A percentile compares a stretch with the other conserved stretches of the same genome.
These are phyloP conservation scores for Pythium aristosporum DNA, from an alignment of 352 stramenopile genomes.

Conservation along the genomic window DNA sequence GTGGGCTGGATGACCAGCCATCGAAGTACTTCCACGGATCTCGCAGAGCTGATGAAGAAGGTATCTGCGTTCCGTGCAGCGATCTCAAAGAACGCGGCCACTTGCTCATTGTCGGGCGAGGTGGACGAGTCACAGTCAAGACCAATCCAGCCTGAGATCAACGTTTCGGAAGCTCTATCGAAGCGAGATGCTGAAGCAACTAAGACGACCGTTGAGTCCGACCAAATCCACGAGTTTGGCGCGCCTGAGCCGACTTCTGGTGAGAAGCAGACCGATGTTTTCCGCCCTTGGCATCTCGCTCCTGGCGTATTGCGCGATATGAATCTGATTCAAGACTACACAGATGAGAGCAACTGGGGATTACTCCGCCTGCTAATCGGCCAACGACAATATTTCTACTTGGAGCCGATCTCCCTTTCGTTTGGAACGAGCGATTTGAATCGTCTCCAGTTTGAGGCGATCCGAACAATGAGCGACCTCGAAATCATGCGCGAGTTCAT, in stretches of 20 bases:
- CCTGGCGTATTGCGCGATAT: constrained; percentile 59
- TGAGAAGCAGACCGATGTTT: constrained; percentile 20
- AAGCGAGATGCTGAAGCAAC: constrained; percentile 3
- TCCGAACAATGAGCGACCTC: constrained; percentile 22
- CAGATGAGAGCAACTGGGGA: constrained; percentile 56
- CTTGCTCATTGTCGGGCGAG: background rate
- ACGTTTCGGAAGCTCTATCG: background rate
- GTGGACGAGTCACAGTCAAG: background rate
- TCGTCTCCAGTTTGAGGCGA: constrained; percentile 13
- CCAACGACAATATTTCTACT: constrained; percentile 78
- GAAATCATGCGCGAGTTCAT: constrained; percentile 21
- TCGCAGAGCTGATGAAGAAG: constrained; percentile 23
- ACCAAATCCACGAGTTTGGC: background rate
- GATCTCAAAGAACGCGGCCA: constrained; percentile 8
- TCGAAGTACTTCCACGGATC: background rate
- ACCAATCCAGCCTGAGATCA: background rate
- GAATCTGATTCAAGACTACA: constrained; percentile 82
- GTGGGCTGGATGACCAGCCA: background rate
- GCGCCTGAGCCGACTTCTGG: background rate
- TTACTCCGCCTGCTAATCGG: constrained; percentile 60
- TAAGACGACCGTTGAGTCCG: background rate
- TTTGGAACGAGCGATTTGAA: constrained; percentile 25
- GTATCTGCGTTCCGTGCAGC: constrained; percentile 17
- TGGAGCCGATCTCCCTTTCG: constrained; percentile 44
- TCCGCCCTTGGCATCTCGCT: constrained; percentile 58